phyloP scores from a whole-genome alignment of 345 rosid species.

The Carallia pectinifolia region DNA sequence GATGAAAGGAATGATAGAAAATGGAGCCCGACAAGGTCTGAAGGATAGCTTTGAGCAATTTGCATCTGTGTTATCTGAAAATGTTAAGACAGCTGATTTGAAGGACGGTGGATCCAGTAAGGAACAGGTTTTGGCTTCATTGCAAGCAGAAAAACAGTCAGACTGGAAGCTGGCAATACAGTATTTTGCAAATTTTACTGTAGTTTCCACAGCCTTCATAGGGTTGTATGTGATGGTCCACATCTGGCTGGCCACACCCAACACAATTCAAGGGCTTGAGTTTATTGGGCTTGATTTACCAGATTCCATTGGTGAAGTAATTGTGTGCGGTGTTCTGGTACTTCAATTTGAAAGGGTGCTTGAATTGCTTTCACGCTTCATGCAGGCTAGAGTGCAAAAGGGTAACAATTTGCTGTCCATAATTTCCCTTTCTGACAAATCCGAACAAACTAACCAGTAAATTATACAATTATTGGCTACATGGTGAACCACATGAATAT shows the following conservation, averaged over 20 bases:
- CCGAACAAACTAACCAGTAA: background rate
- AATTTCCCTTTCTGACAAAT: constrained; percentile 3
- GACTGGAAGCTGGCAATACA: constrained; percentile 80
- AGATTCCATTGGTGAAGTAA: constrained; percentile 84
- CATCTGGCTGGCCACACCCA: constrained; percentile 60
- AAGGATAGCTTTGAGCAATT: constrained; percentile 77
- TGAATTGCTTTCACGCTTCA: constrained; percentile 66
- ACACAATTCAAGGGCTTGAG: constrained; percentile 80
- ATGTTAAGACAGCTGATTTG: constrained; percentile 68
- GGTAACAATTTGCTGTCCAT: constrained; percentile 37
- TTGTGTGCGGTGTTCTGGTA: constrained; percentile 73
- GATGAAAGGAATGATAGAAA: constrained; percentile 95
- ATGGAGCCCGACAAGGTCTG: constrained; percentile 80
- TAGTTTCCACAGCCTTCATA: constrained; percentile 60
- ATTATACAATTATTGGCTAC: background rate
- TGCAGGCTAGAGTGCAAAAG: constrained; percentile 83
- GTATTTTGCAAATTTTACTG: constrained; percentile 82
- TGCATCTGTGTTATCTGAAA: constrained; percentile 59
- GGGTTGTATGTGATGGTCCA: constrained; percentile 71
- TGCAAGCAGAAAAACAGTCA: constrained; percentile 82
- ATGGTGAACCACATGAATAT: too few species aligned
- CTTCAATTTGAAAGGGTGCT: constrained; percentile 78
- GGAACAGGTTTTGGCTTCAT: constrained; percentile 78
- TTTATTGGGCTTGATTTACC: constrained; percentile 93
- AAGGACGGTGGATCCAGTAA: constrained; percentile 76